Conservation (phyloP, 2,329 filamentous ascomycete genomes). For the Hysterium pulicare region DNA sequence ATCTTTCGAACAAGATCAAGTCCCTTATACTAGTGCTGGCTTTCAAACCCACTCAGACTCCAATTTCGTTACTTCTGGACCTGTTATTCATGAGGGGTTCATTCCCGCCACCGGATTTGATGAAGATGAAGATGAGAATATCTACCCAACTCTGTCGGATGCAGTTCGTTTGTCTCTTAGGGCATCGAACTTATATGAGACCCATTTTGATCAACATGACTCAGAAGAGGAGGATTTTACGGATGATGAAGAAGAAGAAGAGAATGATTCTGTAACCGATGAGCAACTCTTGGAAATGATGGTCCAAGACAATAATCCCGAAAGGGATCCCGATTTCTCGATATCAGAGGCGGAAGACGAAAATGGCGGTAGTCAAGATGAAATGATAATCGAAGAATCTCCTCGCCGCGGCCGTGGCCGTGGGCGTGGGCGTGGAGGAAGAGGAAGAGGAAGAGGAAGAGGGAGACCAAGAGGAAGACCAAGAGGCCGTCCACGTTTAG, state of each 20-base stretch:
- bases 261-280: conserved; percentile 22
- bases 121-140: conserved; percentile 26
- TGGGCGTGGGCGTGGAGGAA: neutral
- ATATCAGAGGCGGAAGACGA: conserved; percentile 25
- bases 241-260: conserved; percentile 20
- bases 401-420: conserved; percentile 1
- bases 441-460: conserved; percentile 24
- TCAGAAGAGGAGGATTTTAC: conserved; percentile 20
- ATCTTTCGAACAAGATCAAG: conserved; percentile 5
- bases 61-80: conserved; percentile 14
- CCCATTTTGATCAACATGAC: conserved; percentile 12
- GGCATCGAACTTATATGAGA: conserved; percentile 8
- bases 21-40: conserved; percentile 9
- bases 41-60: conserved; percentile 8
- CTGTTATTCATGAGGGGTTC: conserved; percentile 39
- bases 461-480: conserved; percentile 21
- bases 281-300: conserved; percentile 26
- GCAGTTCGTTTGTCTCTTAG: conserved; percentile 16
- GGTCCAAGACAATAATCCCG: conserved; percentile 25
- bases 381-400: conserved; percentile 20
- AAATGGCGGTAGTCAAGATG: conserved; percentile 6
- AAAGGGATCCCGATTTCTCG: conserved; percentile 35
- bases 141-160: conserved; percentile 18
- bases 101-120: conserved; percentile 32
- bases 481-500: conserved; percentile 2